Evolutionary conservation across 495 filamentous ascomycete species (phyloP).

Genomic region (Clohesyomyces aquaticus): DNA sequence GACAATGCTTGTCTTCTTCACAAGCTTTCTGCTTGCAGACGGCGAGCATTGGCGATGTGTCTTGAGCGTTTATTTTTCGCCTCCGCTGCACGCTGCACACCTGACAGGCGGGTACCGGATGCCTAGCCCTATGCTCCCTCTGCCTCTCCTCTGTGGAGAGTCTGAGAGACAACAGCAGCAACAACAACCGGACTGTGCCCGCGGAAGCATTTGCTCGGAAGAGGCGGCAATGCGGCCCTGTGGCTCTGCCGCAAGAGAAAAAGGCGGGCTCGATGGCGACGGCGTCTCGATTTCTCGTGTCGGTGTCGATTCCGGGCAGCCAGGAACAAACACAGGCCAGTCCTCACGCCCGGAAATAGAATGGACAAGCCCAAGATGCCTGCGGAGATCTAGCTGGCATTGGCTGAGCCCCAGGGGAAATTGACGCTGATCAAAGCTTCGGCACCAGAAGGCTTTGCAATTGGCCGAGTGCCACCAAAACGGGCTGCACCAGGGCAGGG

Average conservation of each 20-base stretch:
- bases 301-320: no score
- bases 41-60: neutral
- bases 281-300: neutral
- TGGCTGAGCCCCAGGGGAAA: slow-evolving; percentile 20
- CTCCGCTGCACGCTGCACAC: no score
- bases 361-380: neutral
- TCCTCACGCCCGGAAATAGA: slow-evolving; percentile 15
- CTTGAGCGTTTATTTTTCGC: no score
- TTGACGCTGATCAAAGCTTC: slow-evolving; percentile 22
- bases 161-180: no score
- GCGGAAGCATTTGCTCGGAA: no score
- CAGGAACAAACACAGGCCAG: slow-evolving; percentile 1
- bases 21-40: neutral
- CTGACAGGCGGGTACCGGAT: no score
- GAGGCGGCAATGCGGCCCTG: no score
- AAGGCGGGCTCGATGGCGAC: neutral
- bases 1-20: neutral
- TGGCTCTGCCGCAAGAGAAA: no score
- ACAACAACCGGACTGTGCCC: no score
- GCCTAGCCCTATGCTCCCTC: no score
- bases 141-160: no score
- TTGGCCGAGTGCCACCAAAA: slow-evolving; percentile 5
- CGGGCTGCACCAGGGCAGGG: neutral
- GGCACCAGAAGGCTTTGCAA: neutral
- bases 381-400: slow-evolving; percentile 5